Evolutionary conservation across 176 grass and related monocot species (phyloP).

Genomic region (Otatea glauca): DNA sequence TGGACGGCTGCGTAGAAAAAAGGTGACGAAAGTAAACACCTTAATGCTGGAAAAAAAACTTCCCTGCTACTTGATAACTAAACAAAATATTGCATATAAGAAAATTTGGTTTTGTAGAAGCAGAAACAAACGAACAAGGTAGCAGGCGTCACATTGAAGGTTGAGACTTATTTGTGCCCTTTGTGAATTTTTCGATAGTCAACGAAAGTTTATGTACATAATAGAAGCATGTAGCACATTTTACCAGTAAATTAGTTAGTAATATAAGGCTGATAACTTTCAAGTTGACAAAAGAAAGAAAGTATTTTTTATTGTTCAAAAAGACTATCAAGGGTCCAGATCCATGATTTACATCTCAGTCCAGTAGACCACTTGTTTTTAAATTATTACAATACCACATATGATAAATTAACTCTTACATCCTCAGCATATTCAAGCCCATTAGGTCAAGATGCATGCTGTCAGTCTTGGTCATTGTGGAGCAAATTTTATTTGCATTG

Average conservation of each 20-base stretch:
- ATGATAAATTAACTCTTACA: slow-evolving; percentile 9
- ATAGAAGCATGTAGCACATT: slow-evolving; percentile 9
- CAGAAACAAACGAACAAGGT: neutral
- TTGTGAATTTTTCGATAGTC: neutral
- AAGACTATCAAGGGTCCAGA: neutral
- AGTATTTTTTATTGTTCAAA: slow-evolving; percentile 13
- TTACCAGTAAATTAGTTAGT: neutral
- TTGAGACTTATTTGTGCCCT: neutral
- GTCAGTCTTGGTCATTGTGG: slow-evolving; percentile 1
- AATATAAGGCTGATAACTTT: neutral
- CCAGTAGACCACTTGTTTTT: neutral
- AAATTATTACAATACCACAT: neutral
- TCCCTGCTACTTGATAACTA: slow-evolving; percentile 24
- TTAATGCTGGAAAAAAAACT: neutral
- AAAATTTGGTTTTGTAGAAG: slow-evolving; percentile 23
- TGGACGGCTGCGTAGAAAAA: slow-evolving; percentile 44
- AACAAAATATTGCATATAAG: neutral
- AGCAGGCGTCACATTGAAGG: neutral
- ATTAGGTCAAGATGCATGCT: neutral
- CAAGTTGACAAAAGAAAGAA: neutral
- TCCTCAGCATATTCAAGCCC: slow-evolving; percentile 3
- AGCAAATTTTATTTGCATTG: neutral
- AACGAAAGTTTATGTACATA: neutral
- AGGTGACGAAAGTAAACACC: slow-evolving; percentile 31
- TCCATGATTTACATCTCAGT: slow-evolving; percentile 15